Conservation (phyloP, 495 filamentous ascomycete genomes). For the Trichoderma orchidacearum region DNA sequence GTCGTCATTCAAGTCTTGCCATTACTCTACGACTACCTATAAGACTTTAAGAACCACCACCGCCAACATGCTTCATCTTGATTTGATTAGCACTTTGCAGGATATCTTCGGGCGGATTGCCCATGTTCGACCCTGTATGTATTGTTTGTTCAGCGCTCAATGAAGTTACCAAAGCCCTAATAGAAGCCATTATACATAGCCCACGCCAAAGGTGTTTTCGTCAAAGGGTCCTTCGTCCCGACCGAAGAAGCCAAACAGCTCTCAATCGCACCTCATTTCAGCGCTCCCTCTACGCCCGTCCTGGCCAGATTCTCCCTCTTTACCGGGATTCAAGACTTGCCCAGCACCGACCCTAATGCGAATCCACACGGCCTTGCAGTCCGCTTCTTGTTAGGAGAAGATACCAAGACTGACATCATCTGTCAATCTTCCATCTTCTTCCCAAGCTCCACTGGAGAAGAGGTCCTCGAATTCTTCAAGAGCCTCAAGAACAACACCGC, state of each 20-base stretch:
- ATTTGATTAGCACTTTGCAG: neutral
- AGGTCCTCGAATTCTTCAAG: slow-evolving; percentile 33
- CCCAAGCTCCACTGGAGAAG: slow-evolving; percentile 30
- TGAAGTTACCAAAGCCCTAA: too few relatives aligned
- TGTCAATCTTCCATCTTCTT: slow-evolving; percentile 34
- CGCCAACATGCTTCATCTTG: neutral
- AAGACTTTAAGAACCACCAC: too few relatives aligned
- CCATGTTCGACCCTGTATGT: neutral
- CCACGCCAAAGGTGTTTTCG: slow-evolving; percentile 35
- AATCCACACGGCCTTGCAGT: slow-evolving; percentile 36
- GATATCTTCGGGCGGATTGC: neutral
- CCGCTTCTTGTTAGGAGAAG: slow-evolving; percentile 31
- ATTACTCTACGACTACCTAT: too few relatives aligned
- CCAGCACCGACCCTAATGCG: slow-evolving; percentile 32
- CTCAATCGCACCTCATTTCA: slow-evolving; percentile 37
- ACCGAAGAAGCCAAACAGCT: slow-evolving; percentile 24
- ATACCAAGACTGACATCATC: slow-evolving; percentile 40
- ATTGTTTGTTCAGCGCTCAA: too few relatives aligned
- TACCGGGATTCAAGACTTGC: slow-evolving; percentile 37
- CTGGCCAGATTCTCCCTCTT: slow-evolving; percentile 37
- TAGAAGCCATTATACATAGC: too few relatives aligned
- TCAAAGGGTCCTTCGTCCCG: slow-evolving; percentile 37
- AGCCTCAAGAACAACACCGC: slow-evolving; percentile 17
- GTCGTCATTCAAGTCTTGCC: too few relatives aligned
- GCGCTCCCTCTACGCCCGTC: slow-evolving; percentile 26